A percentile compares a stretch with the other conserved stretches of the same genome.
phyloP scores from a whole-genome alignment of 2,329 filamentous ascomycete species.

The Sporothrix brunneoviolacea region DNA sequence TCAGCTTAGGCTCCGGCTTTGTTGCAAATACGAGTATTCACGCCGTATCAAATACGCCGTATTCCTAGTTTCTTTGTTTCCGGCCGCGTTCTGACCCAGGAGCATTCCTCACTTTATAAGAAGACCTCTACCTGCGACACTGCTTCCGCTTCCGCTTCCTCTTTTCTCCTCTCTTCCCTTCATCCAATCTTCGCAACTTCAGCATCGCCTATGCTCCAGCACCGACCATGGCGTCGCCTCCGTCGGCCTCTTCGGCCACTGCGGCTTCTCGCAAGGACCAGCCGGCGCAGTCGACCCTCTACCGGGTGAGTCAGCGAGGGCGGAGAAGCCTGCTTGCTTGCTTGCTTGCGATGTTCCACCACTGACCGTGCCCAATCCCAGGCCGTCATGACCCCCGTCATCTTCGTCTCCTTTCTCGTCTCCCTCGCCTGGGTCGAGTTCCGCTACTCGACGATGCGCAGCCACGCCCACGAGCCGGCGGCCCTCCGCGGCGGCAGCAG shows the following conservation, averaged over 20 bases:
- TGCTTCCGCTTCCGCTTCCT: neutral
- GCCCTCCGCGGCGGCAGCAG: neutral
- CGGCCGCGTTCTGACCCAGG: no score
- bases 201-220: neutral
- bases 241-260: neutral
- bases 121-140: no score
- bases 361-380: constrained; percentile 19
- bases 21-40: neutral
- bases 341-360: neutral
- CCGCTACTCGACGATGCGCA: constrained; percentile 45
- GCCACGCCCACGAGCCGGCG: constrained; percentile 27
- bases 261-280: neutral
- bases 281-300: constrained; percentile 5
- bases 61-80: no score
- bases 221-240: constrained; percentile 10
- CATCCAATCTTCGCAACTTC: no score
- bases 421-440: constrained; percentile 59
- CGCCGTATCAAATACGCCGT: neutral
- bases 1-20: no score
- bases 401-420: constrained; percentile 58
- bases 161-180: neutral
- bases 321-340: neutral
- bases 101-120: no score
- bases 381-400: constrained; percentile 54
- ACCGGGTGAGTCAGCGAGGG: constrained; percentile 9